Evolutionary conservation across 768 basidiomycete genomes (phyloP).

Genomic region (Podaxis pistillaris): DNA sequence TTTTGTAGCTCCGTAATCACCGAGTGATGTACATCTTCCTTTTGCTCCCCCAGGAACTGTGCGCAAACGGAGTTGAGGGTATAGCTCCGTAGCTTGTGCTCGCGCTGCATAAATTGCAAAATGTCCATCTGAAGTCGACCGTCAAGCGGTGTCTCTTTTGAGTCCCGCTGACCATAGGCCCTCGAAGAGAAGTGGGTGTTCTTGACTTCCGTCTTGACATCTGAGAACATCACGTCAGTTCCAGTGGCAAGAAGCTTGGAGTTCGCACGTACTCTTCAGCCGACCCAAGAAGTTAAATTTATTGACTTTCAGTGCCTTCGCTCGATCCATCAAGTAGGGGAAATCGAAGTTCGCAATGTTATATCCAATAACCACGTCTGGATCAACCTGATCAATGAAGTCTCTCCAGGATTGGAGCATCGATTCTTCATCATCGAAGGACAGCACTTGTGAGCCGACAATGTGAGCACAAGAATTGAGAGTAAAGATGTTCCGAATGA

Average conservation of each 20-base stretch:
- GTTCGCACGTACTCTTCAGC: conserved; percentile 54
- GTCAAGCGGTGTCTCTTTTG: conserved; percentile 88
- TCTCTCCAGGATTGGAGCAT: conserved; percentile 86
- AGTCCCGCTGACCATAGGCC: conserved; percentile 95
- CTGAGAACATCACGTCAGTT: conserved; percentile 36
- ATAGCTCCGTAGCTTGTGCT: conserved; percentile 96
- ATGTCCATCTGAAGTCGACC: conserved; percentile 95
- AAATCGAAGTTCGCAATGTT: conserved; percentile 95
- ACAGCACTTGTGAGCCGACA: conserved; percentile 94
- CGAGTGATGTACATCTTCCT: conserved; percentile 98
- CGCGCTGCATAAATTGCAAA: conserved; percentile 97
- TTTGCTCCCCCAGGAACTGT: conserved; percentile 97
- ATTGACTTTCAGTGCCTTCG: conserved; percentile 69
- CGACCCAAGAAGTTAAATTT: conserved; percentile 78
- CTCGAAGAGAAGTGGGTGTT: conserved; percentile 98
- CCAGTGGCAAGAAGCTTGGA: neutral
- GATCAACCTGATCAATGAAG: conserved; percentile 88
- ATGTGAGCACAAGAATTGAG: conserved; percentile 93
- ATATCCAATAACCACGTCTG: conserved; percentile 95
- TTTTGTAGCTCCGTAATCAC: conserved; percentile 98
- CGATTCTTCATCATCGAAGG: conserved; percentile 70
- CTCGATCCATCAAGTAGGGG: conserved; percentile 92
- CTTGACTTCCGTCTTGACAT: conserved; percentile 74
- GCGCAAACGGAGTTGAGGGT: conserved; percentile 98
- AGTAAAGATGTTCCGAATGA: conserved; percentile 95